phyloP scores from a whole-genome alignment of 2,329 filamentous ascomycete species.

The Aureobasidium sp. region DNA sequence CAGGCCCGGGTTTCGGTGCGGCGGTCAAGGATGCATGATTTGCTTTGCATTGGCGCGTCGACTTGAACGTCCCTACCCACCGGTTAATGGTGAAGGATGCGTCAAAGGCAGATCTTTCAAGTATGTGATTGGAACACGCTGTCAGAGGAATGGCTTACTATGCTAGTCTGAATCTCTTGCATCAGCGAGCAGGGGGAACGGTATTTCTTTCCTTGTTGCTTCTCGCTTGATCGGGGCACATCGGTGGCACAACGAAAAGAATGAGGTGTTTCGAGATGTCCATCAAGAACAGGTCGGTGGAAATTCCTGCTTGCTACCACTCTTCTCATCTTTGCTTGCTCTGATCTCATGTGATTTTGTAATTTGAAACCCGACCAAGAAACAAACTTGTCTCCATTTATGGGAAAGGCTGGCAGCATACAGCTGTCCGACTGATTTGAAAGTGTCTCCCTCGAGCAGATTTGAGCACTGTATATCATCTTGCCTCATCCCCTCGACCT shows the following conservation, averaged over 20 bases:
- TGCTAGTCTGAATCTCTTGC: not conserved
- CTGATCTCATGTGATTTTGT: not conserved
- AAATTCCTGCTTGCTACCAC: not conserved
- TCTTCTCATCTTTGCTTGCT: not conserved
- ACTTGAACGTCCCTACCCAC: not conserved
- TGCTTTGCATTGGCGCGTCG: slow-evolving; percentile 5
- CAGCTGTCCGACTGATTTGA: not conserved
- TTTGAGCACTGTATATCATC: not conserved
- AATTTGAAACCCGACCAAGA: not conserved
- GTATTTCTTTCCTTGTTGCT: not conserved
- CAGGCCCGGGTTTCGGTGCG: slow-evolving; percentile 3
- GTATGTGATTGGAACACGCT: slow-evolving; percentile 1
- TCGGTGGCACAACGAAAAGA: slow-evolving; percentile 2
- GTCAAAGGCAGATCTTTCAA: not conserved
- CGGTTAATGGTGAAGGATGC: not conserved
- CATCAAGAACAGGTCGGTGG: slow-evolving; percentile 2
- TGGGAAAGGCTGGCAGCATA: slow-evolving; percentile 10
- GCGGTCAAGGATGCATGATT: slow-evolving; percentile 8
- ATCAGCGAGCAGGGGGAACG: not conserved
- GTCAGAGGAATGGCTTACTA: not conserved
- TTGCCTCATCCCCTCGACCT: not conserved
- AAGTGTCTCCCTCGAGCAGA: not conserved
- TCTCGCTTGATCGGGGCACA: slow-evolving; percentile 6
- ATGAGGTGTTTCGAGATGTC: slow-evolving; percentile 1
- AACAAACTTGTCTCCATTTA: slow-evolving; percentile 6